Evolutionary conservation across 768 basidiomycete species (phyloP).

Genomic region (Xerocomellus chrysenteron): DNA sequence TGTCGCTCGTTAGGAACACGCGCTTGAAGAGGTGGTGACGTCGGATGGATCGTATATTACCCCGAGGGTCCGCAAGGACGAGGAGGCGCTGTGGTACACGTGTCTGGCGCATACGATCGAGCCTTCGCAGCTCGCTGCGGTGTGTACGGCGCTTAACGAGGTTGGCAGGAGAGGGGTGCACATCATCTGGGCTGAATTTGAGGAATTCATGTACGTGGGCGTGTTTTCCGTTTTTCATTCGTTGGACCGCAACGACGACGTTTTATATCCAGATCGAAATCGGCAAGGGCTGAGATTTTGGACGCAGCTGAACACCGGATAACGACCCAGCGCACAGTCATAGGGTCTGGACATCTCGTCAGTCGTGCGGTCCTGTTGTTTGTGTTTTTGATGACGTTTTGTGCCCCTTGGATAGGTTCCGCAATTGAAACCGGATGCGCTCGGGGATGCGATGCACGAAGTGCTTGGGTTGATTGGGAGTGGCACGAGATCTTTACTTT

Average conservation of each 20-base stretch:
- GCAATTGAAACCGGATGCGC: slow-evolving; percentile 29
- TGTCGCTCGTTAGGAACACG: slow-evolving; percentile 19
- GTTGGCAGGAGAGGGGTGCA: slow-evolving; percentile 20
- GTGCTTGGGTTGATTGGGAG: slow-evolving; percentile 19
- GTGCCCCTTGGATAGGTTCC: slow-evolving; percentile 17
- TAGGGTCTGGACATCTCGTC: slow-evolving; percentile 33
- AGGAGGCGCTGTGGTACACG: slow-evolving; percentile 27
- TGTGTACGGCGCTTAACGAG: slow-evolving; percentile 15
- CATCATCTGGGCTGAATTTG: slow-evolving; percentile 30
- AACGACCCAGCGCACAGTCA: slow-evolving; percentile 18
- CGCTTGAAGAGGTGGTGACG: slow-evolving; percentile 20
- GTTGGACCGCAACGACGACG: neutral
- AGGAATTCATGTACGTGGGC: slow-evolving; percentile 30
- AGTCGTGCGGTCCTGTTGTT: neutral
- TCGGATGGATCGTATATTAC: slow-evolving; percentile 13
- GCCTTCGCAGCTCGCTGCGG: slow-evolving; percentile 19
- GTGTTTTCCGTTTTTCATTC: neutral
- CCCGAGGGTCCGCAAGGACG: slow-evolving; percentile 28
- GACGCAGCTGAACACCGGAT: slow-evolving; percentile 26
- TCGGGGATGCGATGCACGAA: slow-evolving; percentile 27
- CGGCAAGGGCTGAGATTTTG: slow-evolving; percentile 28
- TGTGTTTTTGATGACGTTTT: neutral
- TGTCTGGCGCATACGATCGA: slow-evolving; percentile 28
- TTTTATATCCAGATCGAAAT: slow-evolving; percentile 18
- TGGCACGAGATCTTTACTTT: slow-evolving; percentile 13